These are phyloP conservation scores for Skeletonema menzelii DNA, from an alignment of 108 stramenopile genomes.

Conservation along the genomic window DNA sequence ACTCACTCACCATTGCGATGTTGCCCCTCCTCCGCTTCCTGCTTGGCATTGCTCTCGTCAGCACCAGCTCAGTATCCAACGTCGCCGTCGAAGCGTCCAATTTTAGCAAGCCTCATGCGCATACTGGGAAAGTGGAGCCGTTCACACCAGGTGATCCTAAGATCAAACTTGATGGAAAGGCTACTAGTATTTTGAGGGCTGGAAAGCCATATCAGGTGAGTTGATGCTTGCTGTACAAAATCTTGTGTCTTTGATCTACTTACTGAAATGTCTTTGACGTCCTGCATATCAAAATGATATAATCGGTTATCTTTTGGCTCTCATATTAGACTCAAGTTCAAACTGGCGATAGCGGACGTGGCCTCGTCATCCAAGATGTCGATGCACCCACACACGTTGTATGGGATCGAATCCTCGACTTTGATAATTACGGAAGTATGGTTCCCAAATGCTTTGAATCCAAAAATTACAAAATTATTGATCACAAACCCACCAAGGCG, in stretches of 20 bases:
- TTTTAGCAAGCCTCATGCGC: conserved; percentile 54
- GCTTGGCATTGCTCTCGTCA: background rate
- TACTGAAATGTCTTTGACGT: background rate
- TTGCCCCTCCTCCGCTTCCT: background rate
- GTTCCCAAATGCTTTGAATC: conserved; percentile 55
- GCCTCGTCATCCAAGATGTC: conserved; percentile 64
- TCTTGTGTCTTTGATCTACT: background rate
- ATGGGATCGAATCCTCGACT: conserved; percentile 60
- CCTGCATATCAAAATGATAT: background rate
- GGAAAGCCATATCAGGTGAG: conserved; percentile 60
- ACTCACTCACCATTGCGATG: background rate
- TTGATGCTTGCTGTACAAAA: background rate
- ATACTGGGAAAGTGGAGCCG: conserved; percentile 51
- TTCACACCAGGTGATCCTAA: conserved; percentile 64
- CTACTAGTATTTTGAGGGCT: conserved; percentile 41
- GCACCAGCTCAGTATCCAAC: background rate
- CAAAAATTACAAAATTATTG: conserved; percentile 46
- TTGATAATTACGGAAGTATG: conserved; percentile 56
- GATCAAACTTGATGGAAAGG: conserved; percentile 50
- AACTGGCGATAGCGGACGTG: conserved; percentile 50
- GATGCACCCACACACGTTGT: conserved; percentile 55
- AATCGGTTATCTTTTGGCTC: background rate
- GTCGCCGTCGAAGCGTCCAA: conserved; percentile 38
- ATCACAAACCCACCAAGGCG: conserved; percentile 40
- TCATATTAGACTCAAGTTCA: conserved; percentile 49